Conservation (phyloP, 495 filamentous ascomycete species). For the Talaromyces stipitatus region DNA sequence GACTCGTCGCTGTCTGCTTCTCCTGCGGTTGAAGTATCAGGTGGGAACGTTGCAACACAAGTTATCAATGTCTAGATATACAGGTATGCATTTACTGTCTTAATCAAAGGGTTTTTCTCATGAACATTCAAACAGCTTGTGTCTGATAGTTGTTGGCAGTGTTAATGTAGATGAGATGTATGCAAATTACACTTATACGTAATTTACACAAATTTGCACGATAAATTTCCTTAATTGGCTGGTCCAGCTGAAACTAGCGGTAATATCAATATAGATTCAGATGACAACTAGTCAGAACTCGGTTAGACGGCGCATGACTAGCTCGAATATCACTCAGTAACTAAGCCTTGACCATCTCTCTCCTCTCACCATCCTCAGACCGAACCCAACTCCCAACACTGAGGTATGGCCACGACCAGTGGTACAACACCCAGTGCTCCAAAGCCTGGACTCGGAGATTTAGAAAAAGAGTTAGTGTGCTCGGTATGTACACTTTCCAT, state of each 20-base stretch:
- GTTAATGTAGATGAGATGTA: not conserved
- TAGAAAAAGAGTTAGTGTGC: constrained; percentile 87
- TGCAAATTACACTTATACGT: not conserved
- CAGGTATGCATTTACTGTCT: not conserved
- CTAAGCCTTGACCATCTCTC: not conserved
- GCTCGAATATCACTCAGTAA: not conserved
- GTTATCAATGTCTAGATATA: not conserved
- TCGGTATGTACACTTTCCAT: constrained; percentile 55
- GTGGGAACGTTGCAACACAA: not conserved
- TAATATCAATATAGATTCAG: not conserved
- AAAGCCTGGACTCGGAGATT: constrained; percentile 39
- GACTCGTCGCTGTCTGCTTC: not conserved
- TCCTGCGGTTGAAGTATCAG: constrained; percentile 4
- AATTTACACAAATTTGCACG: not conserved
- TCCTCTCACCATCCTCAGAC: not conserved
- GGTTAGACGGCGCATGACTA: not conserved
- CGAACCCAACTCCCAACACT: not conserved
- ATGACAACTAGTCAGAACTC: not conserved
- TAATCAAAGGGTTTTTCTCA: too few relatives aligned
- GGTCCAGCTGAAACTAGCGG: not conserved
- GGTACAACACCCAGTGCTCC: constrained; percentile 2
- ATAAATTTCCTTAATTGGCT: not conserved
- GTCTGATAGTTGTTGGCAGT: not conserved
- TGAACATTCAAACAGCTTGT: too few relatives aligned
- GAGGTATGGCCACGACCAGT: constrained; percentile 6